Percentiles rank a stretch among this genome's conserved stretches.
Evolutionary conservation across 768 basidiomycete species (phyloP).

Genomic region (Lactarius hatsudake): DNA sequence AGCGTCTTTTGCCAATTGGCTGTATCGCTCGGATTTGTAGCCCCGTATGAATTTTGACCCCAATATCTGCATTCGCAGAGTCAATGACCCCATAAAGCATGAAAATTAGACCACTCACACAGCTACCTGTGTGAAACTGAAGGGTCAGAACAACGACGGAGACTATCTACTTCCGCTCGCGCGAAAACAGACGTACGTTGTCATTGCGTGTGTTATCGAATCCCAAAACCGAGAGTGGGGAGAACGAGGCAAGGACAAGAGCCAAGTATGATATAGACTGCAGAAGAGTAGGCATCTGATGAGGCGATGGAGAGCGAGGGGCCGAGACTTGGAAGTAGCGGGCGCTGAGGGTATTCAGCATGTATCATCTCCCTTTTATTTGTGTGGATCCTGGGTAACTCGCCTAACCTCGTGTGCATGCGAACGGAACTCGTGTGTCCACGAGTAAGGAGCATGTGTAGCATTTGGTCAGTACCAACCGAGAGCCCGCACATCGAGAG

Average conservation of each 20-base stretch:
- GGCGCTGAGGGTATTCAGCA: neutral
- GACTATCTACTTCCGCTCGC: neutral
- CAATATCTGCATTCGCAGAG: conserved; percentile 41
- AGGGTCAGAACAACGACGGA: conserved; percentile 1
- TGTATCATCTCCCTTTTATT: conserved; percentile 1
- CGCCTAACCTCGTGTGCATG: neutral
- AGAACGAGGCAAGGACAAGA: neutral
- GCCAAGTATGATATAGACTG: neutral
- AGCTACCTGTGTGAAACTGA: conserved; percentile 29
- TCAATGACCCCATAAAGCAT: neutral
- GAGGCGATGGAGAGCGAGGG: neutral
- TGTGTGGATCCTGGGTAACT: neutral
- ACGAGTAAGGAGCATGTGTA: neutral
- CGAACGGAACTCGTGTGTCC: neutral
- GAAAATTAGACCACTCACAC: conserved; percentile 29
- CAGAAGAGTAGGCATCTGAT: neutral
- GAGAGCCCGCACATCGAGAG: neutral
- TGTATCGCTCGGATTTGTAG: conserved; percentile 39
- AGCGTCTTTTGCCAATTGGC: conserved; percentile 52
- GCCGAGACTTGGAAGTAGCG: neutral
- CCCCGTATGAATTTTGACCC: conserved; percentile 62
- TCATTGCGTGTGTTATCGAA: conserved; percentile 40
- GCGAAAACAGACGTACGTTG: conserved; percentile 35
- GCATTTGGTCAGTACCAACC: neutral
- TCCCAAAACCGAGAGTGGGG: conserved; percentile 23